Conservation (phyloP, 257 asterid genomes). For the Salvia hispanica region DNA sequence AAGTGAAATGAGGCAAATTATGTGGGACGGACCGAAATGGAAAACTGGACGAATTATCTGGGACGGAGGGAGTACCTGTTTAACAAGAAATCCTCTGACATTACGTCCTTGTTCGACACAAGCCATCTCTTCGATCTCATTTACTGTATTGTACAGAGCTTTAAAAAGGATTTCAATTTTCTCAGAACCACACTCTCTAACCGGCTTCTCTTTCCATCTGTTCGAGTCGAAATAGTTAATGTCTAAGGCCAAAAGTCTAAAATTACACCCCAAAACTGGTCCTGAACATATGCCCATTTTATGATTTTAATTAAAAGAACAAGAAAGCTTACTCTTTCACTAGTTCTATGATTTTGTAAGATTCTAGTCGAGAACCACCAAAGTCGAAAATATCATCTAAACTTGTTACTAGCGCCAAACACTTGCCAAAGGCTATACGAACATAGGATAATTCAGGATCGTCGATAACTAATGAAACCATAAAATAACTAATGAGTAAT, state of each 20-base stretch:
- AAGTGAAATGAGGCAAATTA: too few species aligned
- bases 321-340: conserved; percentile 33
- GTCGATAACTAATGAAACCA: conserved; percentile 28
- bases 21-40: too few species aligned
- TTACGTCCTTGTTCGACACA: conserved; percentile 37
- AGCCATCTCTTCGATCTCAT: conserved; percentile 43
- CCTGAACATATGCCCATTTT: too few species aligned
- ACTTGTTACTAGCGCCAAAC: conserved; percentile 29
- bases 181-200: conserved; percentile 28
- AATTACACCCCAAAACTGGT: too few species aligned
- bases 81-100: conserved; percentile 26
- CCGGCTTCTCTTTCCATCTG: conserved; percentile 47
- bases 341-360: conserved; percentile 32
- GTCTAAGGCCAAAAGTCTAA: too few species aligned
- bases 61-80: too few species aligned
- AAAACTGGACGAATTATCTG: too few species aligned
- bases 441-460: conserved; percentile 40
- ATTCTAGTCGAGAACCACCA: conserved; percentile 42
- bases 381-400: conserved; percentile 53
- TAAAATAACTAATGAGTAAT: conserved; percentile 25
- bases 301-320: too few species aligned
- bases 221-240: too few species aligned
- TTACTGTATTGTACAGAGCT: conserved; percentile 37
- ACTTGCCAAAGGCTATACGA: conserved; percentile 39
- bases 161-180: conserved; percentile 38